Evolutionary conservation across 805 yeast genomes (phyloP).

Genomic region (Geotrichum ghanense): DNA sequence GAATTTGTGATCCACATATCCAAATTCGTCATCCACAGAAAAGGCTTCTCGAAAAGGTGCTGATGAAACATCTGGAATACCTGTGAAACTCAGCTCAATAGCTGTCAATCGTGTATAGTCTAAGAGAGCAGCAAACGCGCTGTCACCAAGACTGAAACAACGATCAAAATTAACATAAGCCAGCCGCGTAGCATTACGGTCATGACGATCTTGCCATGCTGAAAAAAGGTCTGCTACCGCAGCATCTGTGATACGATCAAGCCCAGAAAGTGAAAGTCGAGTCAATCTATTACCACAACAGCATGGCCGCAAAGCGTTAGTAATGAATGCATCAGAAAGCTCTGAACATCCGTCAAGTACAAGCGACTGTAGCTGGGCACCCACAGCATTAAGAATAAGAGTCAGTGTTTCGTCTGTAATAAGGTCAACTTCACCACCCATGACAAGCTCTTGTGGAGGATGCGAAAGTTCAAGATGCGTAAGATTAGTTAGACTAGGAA

Average conservation of each 20-base stretch:
- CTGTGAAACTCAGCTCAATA: constrained; percentile 62
- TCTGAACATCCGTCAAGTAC: constrained; percentile 63
- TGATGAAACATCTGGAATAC: constrained; percentile 39
- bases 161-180: constrained; percentile 49
- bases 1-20: not conserved
- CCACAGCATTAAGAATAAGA: constrained; percentile 38
- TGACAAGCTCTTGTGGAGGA: constrained; percentile 15
- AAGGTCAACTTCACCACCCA: constrained; percentile 36
- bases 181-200: constrained; percentile 36
- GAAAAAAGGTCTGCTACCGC: constrained; percentile 51
- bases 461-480: constrained; percentile 51
- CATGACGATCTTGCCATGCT: constrained; percentile 32
- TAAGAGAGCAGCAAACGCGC: constrained; percentile 46
- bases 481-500: constrained; percentile 49
- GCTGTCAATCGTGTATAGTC: constrained; percentile 54
- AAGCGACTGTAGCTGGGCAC: constrained; percentile 46
- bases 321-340: constrained; percentile 51
- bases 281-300: constrained; percentile 38
- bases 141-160: constrained; percentile 55
- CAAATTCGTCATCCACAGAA: constrained; percentile 19
- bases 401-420: constrained; percentile 58
- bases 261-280: constrained; percentile 41
- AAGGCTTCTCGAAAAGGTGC: constrained; percentile 19
- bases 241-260: constrained; percentile 59
- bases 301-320: constrained; percentile 47